These are phyloP conservation scores for Nicotiana sylvestris DNA, from an alignment of 257 asterid species.

Conservation along the genomic window DNA sequence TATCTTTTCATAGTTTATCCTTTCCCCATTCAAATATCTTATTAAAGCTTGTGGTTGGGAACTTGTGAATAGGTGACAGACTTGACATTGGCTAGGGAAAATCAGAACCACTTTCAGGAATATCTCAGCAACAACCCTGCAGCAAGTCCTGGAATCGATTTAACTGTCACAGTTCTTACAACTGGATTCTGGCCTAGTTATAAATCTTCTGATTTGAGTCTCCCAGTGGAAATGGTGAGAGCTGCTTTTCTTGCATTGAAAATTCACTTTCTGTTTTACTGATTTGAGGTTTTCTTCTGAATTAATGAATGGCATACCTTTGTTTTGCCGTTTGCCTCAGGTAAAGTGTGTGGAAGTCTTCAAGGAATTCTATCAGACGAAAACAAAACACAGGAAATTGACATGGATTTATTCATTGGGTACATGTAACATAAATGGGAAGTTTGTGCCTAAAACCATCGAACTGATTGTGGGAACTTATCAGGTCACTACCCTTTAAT, in stretches of 20 bases:
- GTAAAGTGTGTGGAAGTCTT: conserved; percentile 52
- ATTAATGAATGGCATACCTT: neutral
- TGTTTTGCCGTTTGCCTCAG: conserved; percentile 22
- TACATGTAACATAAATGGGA: conserved; percentile 41
- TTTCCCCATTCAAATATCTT: neutral
- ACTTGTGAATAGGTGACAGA: conserved; percentile 43
- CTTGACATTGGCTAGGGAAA: conserved; percentile 45
- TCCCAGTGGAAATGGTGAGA: conserved; percentile 50
- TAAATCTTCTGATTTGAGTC: conserved; percentile 47
- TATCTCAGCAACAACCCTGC: conserved; percentile 25
- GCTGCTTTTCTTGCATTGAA: neutral
- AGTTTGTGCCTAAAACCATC: conserved; percentile 37
- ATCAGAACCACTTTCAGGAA: conserved; percentile 34
- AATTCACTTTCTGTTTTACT: neutral
- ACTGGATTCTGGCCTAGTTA: conserved; percentile 66
- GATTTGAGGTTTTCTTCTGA: neutral
- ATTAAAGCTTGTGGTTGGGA: neutral
- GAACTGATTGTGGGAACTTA: conserved; percentile 49
- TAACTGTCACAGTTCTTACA: conserved; percentile 44
- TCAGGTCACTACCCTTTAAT: conserved; percentile 30
- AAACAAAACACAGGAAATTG: conserved; percentile 44
- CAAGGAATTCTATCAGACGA: conserved; percentile 40
- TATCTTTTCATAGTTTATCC: neutral
- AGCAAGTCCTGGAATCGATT: conserved; percentile 41
- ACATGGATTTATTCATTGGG: conserved; percentile 58